Percentiles rank a stretch among this genome's conserved stretches.
These are phyloP conservation scores for Pistacia integerrima DNA, from an alignment of 345 rosid species.

Conservation along the genomic window DNA sequence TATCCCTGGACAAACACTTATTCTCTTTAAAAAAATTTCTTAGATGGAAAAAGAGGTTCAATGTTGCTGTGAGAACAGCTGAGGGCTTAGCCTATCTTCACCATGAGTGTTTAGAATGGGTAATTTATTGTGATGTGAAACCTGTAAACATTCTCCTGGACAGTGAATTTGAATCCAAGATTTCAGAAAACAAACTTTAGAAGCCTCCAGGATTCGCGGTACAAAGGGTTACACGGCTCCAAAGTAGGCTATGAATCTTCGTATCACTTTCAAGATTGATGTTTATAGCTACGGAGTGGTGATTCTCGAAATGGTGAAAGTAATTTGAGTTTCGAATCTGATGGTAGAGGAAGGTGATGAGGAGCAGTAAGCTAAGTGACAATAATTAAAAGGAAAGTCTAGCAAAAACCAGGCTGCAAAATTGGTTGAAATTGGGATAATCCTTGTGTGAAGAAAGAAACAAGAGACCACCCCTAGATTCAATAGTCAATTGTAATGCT, in stretches of 20 bases:
- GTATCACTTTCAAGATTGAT: neutral
- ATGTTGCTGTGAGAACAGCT: slow-evolving; percentile 43
- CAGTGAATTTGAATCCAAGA: slow-evolving; percentile 41
- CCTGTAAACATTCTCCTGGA: slow-evolving; percentile 43
- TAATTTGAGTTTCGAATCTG: slow-evolving; percentile 33
- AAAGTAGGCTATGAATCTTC: slow-evolving; percentile 33
- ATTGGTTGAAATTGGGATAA: slow-evolving; percentile 29
- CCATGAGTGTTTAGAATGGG: slow-evolving; percentile 41
- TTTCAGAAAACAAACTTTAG: slow-evolving; percentile 42
- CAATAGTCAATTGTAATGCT: slow-evolving; percentile 9
- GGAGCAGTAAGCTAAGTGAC: slow-evolving; percentile 23
- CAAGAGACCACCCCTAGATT: slow-evolving; percentile 39
- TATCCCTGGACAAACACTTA: slow-evolving; percentile 41
- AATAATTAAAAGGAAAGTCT: slow-evolving; percentile 27
- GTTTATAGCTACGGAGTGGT: slow-evolving; percentile 20
- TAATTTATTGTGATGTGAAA: slow-evolving; percentile 50
- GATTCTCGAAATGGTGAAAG: slow-evolving; percentile 41
- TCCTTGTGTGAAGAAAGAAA: slow-evolving; percentile 35
- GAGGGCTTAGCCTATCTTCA: slow-evolving; percentile 48
- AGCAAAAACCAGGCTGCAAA: slow-evolving; percentile 26
- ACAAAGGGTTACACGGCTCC: slow-evolving; percentile 41
- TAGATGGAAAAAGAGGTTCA: slow-evolving; percentile 39
- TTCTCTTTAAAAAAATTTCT: neutral
- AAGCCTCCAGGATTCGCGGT: slow-evolving; percentile 34
- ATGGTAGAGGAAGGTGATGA: slow-evolving; percentile 10